Evolutionary conservation across 208 protist species (phyloP).

Genomic region (Trypanosoma brucei): DNA sequence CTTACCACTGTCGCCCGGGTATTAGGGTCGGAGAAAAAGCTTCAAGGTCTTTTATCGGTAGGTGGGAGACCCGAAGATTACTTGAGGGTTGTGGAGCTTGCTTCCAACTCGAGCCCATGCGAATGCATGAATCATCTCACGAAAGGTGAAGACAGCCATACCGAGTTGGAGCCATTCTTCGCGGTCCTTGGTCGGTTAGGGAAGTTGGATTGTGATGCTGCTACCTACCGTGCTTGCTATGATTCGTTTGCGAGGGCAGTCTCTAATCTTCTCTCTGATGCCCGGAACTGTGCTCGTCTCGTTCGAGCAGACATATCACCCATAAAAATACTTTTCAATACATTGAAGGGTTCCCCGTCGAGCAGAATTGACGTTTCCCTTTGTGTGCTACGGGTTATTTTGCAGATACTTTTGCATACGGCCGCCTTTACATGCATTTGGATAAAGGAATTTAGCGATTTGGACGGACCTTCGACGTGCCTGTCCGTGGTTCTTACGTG

Average conservation of each 20-base stretch:
- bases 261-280: conserved; percentile 21
- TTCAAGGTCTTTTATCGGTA: conserved; percentile 6
- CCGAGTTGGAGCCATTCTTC: conserved; percentile 17
- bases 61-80: conserved; percentile 10
- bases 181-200: conserved; percentile 8
- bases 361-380: conserved; percentile 9
- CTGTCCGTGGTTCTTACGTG: conserved; percentile 11
- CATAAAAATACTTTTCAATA: conserved; percentile 13
- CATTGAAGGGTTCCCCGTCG: conserved; percentile 1
- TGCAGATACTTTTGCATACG: conserved; percentile 25
- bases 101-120: conserved; percentile 14
- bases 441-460: conserved; percentile 23
- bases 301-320: conserved; percentile 12
- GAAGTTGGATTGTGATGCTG: conserved; percentile 5
- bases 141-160: background rate
- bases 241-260: conserved; percentile 18
- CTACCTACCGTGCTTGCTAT: background rate
- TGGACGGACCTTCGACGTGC: conserved; percentile 14
- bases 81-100: conserved; percentile 21
- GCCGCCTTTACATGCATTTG: conserved; percentile 19
- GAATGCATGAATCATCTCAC: conserved; percentile 12
- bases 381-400: conserved; percentile 10
- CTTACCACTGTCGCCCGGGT: conserved; percentile 9
- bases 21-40: conserved; percentile 8
- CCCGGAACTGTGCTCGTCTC: conserved; percentile 16